phyloP scores from a whole-genome alignment of 2,329 filamentous ascomycete genomes.

The Aureobasidium pullulans region DNA sequence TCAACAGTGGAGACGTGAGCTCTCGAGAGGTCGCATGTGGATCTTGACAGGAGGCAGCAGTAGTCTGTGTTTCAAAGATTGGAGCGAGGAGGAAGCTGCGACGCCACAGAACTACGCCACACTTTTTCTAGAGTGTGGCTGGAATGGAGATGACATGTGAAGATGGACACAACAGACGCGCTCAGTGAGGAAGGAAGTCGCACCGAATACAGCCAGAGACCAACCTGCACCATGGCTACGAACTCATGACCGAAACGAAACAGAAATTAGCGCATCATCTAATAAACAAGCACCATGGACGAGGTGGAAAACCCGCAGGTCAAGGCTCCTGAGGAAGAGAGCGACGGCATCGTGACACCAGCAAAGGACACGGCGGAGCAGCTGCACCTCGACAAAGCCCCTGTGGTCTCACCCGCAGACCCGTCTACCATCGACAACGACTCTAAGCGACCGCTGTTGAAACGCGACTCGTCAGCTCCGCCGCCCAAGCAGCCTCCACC shows the following conservation, averaged over 20 bases:
- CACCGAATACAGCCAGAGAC: background rate
- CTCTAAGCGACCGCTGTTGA: slow-evolving; percentile 30
- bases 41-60: background rate
- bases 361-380: slow-evolving; percentile 31
- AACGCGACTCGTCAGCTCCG: slow-evolving; percentile 34
- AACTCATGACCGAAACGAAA: slow-evolving; percentile 3
- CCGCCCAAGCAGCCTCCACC: slow-evolving; percentile 35
- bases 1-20: background rate
- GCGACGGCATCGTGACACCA: slow-evolving; percentile 21
- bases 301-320: slow-evolving; percentile 32
- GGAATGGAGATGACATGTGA: background rate
- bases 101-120: background rate
- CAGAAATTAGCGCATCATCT: background rate
- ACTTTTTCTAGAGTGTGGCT: no score
- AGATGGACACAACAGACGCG: background rate
- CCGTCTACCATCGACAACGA: background rate
- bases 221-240: background rate
- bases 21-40: no score
- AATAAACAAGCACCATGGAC: slow-evolving; percentile 23
- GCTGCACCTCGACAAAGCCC: slow-evolving; percentile 21
- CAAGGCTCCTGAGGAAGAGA: slow-evolving; percentile 17
- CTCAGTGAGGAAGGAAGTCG: background rate
- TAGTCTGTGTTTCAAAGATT: background rate
- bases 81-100: background rate
- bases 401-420: slow-evolving; percentile 17